Evolutionary conservation across 805 yeast genomes (phyloP), one percentile per base, ranked within the genome.

Genomic region (Candida sakaeoensis): DNA sequence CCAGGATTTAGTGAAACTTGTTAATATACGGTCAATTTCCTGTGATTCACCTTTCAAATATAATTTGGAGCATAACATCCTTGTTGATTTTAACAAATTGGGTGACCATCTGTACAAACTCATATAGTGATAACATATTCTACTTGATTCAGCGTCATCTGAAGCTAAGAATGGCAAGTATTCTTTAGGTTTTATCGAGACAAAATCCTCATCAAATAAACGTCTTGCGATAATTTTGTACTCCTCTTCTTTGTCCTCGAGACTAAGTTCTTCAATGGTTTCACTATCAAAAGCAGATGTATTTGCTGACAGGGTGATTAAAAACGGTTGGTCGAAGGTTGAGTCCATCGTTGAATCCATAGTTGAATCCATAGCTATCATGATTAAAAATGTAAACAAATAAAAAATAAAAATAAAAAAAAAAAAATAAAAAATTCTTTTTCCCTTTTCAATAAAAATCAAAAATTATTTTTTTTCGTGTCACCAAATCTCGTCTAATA

Each of bases 41-140:
- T 84, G 90, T 2, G 93, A 79, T 60, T 88, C 95, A 5, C 91
- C 95, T 52, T 79, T 78, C 51, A 88, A 70, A 59, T 82, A 83
- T n/a, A 87, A 54, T 47, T 71, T 75, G 27, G 74, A 70, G 48
- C 95, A 86, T 23, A 87, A 63, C 33, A 59, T 58, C 23, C 88
- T 64, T 13, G 88, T 68, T 1, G 88, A 68, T 2, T 60, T 57
- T 30, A 85, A 61, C 33, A 87, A 60, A 41, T 77, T 74, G n/a
- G 65, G 51, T 35, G 70, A 72, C 61, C 75, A 70, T 36, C 61
- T 48, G 54, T 74, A 75, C 24, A 66, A 50, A 40, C 66, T 61
- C 77, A 75, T 69, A 50, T 74, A 75, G 41, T 63, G 51, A 33
- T 57, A 56, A 39, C 79, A 55, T 22, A 74, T 62, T 15, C 57